Percentiles rank a stretch among this genome's conserved stretches.
These are phyloP conservation scores for Pichia sp. DNA, from an alignment of 1,139 yeast genomes.

Conservation along the genomic window DNA sequence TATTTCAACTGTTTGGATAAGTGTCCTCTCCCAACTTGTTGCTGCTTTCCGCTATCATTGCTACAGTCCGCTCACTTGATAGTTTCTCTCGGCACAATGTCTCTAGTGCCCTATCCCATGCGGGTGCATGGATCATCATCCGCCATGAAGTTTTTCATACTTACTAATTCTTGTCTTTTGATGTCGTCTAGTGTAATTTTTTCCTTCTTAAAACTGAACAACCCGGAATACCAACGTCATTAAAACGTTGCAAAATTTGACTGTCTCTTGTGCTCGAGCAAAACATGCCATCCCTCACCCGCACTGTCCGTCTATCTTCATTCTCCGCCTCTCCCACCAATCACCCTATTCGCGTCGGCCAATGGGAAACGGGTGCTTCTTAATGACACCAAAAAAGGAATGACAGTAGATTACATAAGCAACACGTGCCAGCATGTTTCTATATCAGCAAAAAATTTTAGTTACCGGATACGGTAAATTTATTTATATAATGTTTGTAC, in stretches of 20 bases:
- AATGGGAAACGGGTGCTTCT: not conserved
- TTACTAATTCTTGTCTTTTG: no score
- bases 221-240: not conserved
- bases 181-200: not conserved
- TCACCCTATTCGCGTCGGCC: not conserved
- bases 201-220: no score
- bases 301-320: not conserved
- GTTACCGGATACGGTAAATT: not conserved
- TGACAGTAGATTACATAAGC: not conserved
- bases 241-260: not conserved
- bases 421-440: not conserved
- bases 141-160: no score
- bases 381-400: not conserved
- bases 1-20: no score
- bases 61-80: no score
- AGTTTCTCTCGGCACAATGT: no score
- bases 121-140: no score
- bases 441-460: not conserved
- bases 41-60: no score
- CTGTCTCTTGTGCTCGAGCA: not conserved
- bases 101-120: no score
- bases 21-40: no score
- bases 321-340: no score
- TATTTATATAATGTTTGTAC: not conserved
- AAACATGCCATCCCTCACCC: not conserved